phyloP scores from a whole-genome alignment of 2,329 filamentous ascomycete species.

The Colletotrichum musicola region DNA sequence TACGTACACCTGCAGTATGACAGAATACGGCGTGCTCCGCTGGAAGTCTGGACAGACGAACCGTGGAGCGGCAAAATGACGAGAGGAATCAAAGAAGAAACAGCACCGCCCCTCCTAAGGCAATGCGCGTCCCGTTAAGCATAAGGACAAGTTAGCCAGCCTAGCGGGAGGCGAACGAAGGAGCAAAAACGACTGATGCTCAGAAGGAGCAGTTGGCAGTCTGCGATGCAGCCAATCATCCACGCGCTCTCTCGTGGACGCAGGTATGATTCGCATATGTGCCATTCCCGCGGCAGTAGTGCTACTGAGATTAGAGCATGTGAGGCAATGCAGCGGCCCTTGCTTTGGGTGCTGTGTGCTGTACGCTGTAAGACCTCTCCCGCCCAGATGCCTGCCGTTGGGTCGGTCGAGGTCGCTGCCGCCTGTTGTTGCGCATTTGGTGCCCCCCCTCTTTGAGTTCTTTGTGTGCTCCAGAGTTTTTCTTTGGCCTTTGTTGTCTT shows the following conservation, averaged over 20 bases:
- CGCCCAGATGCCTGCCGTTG: constrained; percentile 3
- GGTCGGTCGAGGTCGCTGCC: not conserved
- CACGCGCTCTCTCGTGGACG: constrained; percentile 44
- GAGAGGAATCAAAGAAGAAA: constrained; percentile 1
- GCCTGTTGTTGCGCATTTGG: constrained; percentile 25
- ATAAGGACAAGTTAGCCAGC: not conserved
- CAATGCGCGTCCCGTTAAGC: constrained; percentile 2
- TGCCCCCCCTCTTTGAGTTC: constrained; percentile 8
- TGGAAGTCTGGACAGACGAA: constrained; percentile 15
- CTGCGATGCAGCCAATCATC: constrained; percentile 28
- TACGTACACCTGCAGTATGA: constrained; percentile 22
- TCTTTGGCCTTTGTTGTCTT: constrained; percentile 21
- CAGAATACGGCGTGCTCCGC: constrained; percentile 29
- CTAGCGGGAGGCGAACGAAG: not conserved
- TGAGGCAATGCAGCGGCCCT: constrained; percentile 38
- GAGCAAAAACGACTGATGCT: not conserved
- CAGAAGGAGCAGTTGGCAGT: constrained; percentile 3
- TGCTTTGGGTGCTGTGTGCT: constrained; percentile 6
- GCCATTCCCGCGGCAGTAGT: constrained; percentile 35
- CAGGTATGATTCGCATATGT: constrained; percentile 59
- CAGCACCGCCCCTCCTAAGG: constrained; percentile 10
- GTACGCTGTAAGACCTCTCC: constrained; percentile 24
- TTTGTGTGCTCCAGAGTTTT: constrained; percentile 11
- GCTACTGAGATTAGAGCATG: constrained; percentile 37
- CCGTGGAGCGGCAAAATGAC: not conserved